Base-by-base conservation (phyloP, 2,329 filamentous ascomycete species). In the Nemania sp. region DNA sequence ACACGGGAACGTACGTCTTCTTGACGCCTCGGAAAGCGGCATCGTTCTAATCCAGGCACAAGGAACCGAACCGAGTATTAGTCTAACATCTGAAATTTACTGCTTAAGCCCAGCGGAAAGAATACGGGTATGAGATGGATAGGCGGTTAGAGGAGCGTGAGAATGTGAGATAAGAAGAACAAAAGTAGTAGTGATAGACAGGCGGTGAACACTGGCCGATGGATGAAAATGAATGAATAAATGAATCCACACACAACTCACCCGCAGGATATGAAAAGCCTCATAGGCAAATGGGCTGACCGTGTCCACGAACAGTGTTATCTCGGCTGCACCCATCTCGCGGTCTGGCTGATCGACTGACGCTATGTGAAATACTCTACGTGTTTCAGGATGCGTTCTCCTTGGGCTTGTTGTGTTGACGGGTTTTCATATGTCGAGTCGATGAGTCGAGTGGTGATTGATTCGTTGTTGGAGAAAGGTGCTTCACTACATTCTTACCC, bases 271-370 rank as follows among this genome's bases (percentile, higher is more conserved):
- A 61, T 82, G 70, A 65, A 79, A 82, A 3, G 79, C 80, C 63
- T 77, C 72, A 62, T 82, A 82, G 2, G 77, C 77, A 67, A 82
- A 82, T 1, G 80, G 81, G 63, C 80, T 81, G 62, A 82, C 79
- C 43, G 76, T 75, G 72, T 83, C 81, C 8, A 82, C 72, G 64
- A 79, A 82, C 43, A 82, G 75, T 2, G 76, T 81, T 57, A 82
- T 80, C 66, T 76, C 78, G 22, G 76, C 69, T 11, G 60, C 57
- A n/a, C 55, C 51, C 72, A 74, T 74, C 1, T 56, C 5, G 65
- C 43, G 20, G 7, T 53, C 13, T n/a, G 53, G 22, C n/a, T 5
- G 22, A 20, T 26, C 13, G 26, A 26, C 38, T 27, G 49, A 32
- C 22, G 29, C 5, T 4, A 4, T 32, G 29, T 32, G 8, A 8